Evolutionary conservation across 1,284 basidiomycete genomes (phyloP), one percentile per base, ranked within the genome.

Genomic region (Ceratobasidium sp.): DNA sequence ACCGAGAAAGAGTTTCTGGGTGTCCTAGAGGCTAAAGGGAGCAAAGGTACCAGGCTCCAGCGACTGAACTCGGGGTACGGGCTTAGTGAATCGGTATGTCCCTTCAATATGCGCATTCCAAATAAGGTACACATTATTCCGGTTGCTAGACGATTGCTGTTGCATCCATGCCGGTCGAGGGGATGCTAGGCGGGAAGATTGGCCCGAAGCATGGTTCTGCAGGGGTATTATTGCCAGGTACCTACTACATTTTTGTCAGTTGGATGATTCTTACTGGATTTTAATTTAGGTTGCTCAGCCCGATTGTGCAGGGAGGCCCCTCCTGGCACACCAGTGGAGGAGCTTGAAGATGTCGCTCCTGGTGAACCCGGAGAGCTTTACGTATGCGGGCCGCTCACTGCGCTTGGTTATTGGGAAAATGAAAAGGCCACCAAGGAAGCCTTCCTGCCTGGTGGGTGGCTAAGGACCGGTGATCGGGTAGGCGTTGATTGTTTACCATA

Each of bases 381-480:
- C 76, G 73, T 90, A 8, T 79, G 79, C 52, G 83, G 74, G 27
- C 50, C 64, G 7, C 59, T 67, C 23, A 66, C 69, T 19, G 71
- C 83, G 0, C 74, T 84, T 0, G 89, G 89, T 0, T 91, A 91
- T 75, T 89, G 83, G 83, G 82, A 84, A 50, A 87, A 91, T 75
- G 82, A 84, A 66, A 79, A 83, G 70, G 86, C 88, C 0, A 89
- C 84, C 11, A 78, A 78, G 59, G 84, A 85, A 72, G 85, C 88
- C 0, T 90, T 91, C 74, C 75, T 83, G 2, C 77, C 75, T 21
- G 77, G 81, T 67, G 89, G 87, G 14, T 91, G 89, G 90, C 73
- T 91, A 33, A 79, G 79, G 59, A 91, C 89, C 0, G 90, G 90
- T 1, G 89, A 91, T 76, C 79, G 81, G 67, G 88, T 90, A 71